These are phyloP conservation scores for Aspergillus sp. DNA, from an alignment of 2,329 filamentous ascomycete species.

Conservation along the genomic window DNA sequence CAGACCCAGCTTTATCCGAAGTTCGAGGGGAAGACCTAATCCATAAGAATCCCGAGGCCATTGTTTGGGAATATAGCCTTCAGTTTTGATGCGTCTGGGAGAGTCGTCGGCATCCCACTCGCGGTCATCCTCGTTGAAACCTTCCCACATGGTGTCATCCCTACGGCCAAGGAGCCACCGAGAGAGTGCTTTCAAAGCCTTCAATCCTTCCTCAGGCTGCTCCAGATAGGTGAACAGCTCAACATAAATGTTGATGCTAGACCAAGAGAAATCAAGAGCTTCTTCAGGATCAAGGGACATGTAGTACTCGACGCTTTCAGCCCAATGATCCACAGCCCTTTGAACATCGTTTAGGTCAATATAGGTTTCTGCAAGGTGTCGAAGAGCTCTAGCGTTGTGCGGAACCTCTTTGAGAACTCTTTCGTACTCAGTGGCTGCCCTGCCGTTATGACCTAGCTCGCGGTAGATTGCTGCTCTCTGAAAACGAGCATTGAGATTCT, in stretches of 20 bases:
- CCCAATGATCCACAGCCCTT: conserved; percentile 48
- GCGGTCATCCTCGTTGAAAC: conserved; percentile 66
- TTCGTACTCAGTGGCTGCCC: conserved; percentile 49
- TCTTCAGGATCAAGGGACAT: conserved; percentile 39
- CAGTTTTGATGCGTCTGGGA: conserved; percentile 59
- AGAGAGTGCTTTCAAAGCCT: conserved; percentile 65
- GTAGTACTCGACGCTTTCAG: conserved; percentile 49
- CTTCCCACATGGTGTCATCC: conserved; percentile 73
- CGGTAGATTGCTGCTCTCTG: conserved; percentile 53
- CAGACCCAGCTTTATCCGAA: conserved; percentile 77
- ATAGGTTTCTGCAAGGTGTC: conserved; percentile 53
- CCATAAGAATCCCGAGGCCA: conserved; percentile 63
- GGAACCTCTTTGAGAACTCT: conserved; percentile 51
- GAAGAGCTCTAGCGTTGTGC: conserved; percentile 51
- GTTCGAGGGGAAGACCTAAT: conserved; percentile 68
- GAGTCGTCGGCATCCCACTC: conserved; percentile 79
- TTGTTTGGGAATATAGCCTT: conserved; percentile 54
- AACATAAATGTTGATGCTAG: conserved; percentile 77
- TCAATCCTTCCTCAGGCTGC: conserved; percentile 62
- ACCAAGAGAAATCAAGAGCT: conserved; percentile 59
- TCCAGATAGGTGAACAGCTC: conserved; percentile 68
- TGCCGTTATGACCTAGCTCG: conserved; percentile 43
- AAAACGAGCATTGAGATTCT: conserved; percentile 50
- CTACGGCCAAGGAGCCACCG: conserved; percentile 78
- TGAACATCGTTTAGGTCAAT: conserved; percentile 47